A percentile compares a stretch with the other conserved stretches of the same genome.
Evolutionary conservation across 257 asterid genomes (phyloP).

Genomic region (Jasminum sambac): DNA sequence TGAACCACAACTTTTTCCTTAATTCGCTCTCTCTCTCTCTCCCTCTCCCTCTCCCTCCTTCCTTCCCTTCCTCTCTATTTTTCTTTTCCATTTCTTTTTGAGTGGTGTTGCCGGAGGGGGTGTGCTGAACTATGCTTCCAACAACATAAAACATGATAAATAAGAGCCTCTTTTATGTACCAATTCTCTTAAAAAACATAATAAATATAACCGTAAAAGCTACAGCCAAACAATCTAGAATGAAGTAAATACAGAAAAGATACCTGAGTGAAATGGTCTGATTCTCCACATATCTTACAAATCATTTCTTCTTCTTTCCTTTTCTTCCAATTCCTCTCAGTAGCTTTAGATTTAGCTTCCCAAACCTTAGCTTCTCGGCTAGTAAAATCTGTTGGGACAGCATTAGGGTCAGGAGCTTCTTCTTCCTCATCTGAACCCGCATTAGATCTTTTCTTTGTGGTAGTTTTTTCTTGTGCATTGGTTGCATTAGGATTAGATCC

Average conservation of each 20-base stretch:
- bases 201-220: constrained; percentile 3
- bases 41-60: too few species aligned
- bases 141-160: neutral
- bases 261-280: constrained; percentile 98
- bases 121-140: neutral
- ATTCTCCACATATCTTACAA: constrained; percentile 96
- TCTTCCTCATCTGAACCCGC: constrained; percentile 87
- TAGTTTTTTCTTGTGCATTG: constrained; percentile 45
- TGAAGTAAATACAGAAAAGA: constrained; percentile 6
- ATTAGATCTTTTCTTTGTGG: constrained; percentile 65
- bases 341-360: constrained; percentile 99
- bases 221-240: constrained; percentile 9
- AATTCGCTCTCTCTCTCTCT: neutral
- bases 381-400: constrained; percentile 98
- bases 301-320: constrained; percentile 97
- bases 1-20: neutral
- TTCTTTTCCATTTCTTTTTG: too few species aligned
- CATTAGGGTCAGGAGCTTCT: constrained; percentile 82
- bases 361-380: constrained; percentile 99
- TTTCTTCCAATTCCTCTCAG: constrained; percentile 98
- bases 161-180: too few species aligned
- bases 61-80: too few species aligned
- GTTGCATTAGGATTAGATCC: constrained; percentile 51
- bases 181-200: too few species aligned
- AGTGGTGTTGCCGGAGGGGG: neutral